Percentiles rank a stretch among this genome's conserved stretches.
These are phyloP conservation scores for Calonectria henricotiae DNA, from an alignment of 2,329 filamentous ascomycete genomes.

Conservation along the genomic window DNA sequence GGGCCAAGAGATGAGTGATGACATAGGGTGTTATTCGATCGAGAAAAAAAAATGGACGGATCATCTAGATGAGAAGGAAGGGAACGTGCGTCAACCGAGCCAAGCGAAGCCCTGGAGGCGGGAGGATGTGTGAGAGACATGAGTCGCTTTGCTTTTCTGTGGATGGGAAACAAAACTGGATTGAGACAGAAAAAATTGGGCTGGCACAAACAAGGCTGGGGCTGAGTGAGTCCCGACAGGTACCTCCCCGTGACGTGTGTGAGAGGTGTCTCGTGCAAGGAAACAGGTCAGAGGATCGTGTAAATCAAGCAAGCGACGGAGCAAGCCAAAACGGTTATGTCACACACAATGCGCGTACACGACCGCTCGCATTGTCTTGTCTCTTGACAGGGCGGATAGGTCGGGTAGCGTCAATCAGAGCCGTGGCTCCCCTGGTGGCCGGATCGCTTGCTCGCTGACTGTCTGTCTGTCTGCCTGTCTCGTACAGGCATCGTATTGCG, in stretches of 20 bases:
- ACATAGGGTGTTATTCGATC: background rate
- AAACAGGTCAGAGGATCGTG: slow-evolving; percentile 19
- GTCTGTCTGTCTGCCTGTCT: slow-evolving; percentile 3
- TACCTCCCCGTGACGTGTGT: slow-evolving; percentile 19
- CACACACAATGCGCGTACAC: slow-evolving; percentile 20
- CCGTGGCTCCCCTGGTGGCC: slow-evolving; percentile 17
- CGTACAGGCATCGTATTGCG: slow-evolving; percentile 27
- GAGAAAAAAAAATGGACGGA: slow-evolving; percentile 14
- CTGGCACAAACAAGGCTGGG: slow-evolving; percentile 13
- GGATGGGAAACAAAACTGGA: slow-evolving; percentile 21
- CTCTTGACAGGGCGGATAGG: slow-evolving; percentile 19
- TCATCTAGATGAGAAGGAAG: slow-evolving; percentile 2
- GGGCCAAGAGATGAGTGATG: slow-evolving; percentile 9
- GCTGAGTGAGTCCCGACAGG: background rate
- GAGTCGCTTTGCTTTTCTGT: slow-evolving; percentile 4
- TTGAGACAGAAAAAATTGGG: slow-evolving; percentile 15
- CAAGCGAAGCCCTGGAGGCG: slow-evolving; percentile 25
- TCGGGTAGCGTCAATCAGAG: slow-evolving; percentile 29
- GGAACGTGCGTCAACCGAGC: slow-evolving; percentile 18
- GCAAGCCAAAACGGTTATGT: slow-evolving; percentile 29
- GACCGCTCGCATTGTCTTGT: slow-evolving; percentile 20
- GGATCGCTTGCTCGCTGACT: slow-evolving; percentile 30
- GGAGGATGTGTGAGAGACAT: slow-evolving; percentile 4
- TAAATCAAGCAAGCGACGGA: slow-evolving; percentile 1
- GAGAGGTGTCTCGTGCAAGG: slow-evolving; percentile 29